These are phyloP conservation scores for Iris macrosiphon DNA, from an alignment of 106 monocot genomes.

Conservation along the genomic window DNA sequence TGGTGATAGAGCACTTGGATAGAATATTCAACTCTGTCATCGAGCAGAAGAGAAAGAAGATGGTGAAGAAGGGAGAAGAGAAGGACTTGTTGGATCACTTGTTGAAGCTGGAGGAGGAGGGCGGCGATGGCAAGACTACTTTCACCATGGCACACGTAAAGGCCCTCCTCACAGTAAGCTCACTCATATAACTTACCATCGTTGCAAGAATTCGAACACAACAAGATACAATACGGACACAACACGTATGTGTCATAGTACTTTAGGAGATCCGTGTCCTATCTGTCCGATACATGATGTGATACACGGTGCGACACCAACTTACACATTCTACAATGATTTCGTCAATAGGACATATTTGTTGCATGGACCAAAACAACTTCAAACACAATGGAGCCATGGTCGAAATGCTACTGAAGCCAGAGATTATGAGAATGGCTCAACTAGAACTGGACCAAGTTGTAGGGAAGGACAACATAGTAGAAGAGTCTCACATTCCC, in stretches of 20 bases:
- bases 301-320: too few relatives aligned
- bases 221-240: too few relatives aligned
- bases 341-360: conserved; percentile 6
- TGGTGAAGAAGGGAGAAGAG: not conserved
- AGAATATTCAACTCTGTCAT: conserved; percentile 34
- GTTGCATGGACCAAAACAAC: conserved; percentile 14
- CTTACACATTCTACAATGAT: not conserved
- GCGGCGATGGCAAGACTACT: conserved; percentile 13
- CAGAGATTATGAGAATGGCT: conserved; percentile 5
- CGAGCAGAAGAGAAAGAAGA: conserved; percentile 13
- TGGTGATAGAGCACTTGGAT: conserved; percentile 14
- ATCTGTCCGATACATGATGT: too few relatives aligned
- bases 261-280: not conserved
- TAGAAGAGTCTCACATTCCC: conserved; percentile 8
- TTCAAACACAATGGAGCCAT: conserved; percentile 14
- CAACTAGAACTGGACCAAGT: conserved; percentile 12
- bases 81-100: conserved; percentile 50
- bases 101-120: conserved; percentile 31
- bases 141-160: conserved; percentile 53
- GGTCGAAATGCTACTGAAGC: conserved; percentile 15
- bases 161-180: conserved; percentile 54
- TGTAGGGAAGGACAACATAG: conserved; percentile 2
- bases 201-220: too few relatives aligned
- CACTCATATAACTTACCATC: not conserved
- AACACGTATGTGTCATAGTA: not conserved